A percentile compares a stretch with the other conserved stretches of the same genome.
These are phyloP conservation scores for Coniferiporia weirii DNA, from an alignment of 1,284 basidiomycete species.

Conservation along the genomic window DNA sequence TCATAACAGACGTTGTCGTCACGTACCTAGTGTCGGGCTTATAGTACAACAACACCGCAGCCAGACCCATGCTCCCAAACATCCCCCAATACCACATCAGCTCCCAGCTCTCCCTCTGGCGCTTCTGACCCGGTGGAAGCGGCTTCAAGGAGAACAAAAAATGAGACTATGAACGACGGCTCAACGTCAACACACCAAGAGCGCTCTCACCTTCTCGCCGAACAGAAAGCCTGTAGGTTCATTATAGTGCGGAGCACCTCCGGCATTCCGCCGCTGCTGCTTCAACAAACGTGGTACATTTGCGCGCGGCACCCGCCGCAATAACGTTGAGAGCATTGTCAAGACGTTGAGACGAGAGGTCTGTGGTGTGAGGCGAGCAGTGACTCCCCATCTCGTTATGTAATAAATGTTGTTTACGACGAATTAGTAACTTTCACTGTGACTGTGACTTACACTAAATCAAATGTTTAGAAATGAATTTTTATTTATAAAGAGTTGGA, in stretches of 20 bases:
- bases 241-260: constrained; percentile 74
- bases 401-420: too few relatives aligned
- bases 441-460: too few relatives aligned
- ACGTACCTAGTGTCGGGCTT: constrained; percentile 93
- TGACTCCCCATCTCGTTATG: too few relatives aligned
- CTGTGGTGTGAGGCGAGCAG: too few relatives aligned
- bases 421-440: too few relatives aligned
- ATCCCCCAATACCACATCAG: constrained; percentile 85
- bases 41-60: constrained; percentile 78
- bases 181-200: constrained; percentile 1
- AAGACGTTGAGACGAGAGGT: too few relatives aligned
- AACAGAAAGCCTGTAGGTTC: constrained; percentile 86
- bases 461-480: too few relatives aligned
- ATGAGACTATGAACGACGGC: constrained; percentile 7
- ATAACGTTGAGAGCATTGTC: constrained; percentile 15
- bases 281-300: background rate
- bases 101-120: constrained; percentile 87
- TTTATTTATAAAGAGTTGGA: too few relatives aligned
- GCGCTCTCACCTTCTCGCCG: constrained; percentile 71
- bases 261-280: constrained; percentile 16
- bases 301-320: constrained; percentile 13
- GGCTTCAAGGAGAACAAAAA: constrained; percentile 42
- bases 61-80: constrained; percentile 83
- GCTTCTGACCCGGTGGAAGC: constrained; percentile 72
- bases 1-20: background rate